Evolutionary conservation across 352 stramenopile genomes (phyloP).

Genomic region (Aphanomyces astaci): DNA sequence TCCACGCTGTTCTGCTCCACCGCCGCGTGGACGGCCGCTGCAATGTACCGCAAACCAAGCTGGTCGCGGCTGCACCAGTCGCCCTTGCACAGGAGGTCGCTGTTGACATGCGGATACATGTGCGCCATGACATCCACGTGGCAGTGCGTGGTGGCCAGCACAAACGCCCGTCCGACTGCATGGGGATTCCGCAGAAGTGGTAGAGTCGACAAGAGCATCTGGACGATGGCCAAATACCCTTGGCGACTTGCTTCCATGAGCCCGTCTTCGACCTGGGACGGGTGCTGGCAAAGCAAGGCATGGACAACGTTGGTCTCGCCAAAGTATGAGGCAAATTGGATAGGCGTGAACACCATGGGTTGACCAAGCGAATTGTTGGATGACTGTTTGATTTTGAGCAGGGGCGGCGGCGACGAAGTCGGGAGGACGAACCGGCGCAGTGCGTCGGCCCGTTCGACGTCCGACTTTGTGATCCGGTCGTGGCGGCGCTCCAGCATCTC

Average conservation of each 20-base stretch:
- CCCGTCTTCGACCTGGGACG: background rate
- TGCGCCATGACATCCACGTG: background rate
- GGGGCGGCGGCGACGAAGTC: background rate
- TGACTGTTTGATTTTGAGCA: conserved; percentile 4
- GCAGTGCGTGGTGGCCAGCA: background rate
- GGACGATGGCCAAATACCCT: background rate
- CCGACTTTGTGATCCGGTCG: background rate
- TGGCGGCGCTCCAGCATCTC: background rate
- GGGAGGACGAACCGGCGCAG: background rate
- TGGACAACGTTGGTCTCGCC: background rate
- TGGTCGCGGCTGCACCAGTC: background rate
- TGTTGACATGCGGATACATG: background rate
- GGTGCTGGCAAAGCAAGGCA: background rate
- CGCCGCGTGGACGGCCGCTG: background rate
- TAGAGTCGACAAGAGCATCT: background rate
- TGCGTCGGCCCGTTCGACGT: background rate
- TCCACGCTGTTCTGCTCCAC: background rate
- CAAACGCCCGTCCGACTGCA: background rate
- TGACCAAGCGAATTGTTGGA: background rate
- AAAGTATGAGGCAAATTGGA: conserved; percentile 15
- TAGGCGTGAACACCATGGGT: background rate
- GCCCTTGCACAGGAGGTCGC: background rate
- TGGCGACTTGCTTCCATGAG: background rate
- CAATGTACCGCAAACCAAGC: background rate
- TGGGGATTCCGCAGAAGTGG: background rate